Percentiles rank a stretch among this genome's conserved stretches.
These are phyloP conservation scores for Hylodesmum podocarpum DNA, from an alignment of 306 rosid genomes.

Conservation along the genomic window DNA sequence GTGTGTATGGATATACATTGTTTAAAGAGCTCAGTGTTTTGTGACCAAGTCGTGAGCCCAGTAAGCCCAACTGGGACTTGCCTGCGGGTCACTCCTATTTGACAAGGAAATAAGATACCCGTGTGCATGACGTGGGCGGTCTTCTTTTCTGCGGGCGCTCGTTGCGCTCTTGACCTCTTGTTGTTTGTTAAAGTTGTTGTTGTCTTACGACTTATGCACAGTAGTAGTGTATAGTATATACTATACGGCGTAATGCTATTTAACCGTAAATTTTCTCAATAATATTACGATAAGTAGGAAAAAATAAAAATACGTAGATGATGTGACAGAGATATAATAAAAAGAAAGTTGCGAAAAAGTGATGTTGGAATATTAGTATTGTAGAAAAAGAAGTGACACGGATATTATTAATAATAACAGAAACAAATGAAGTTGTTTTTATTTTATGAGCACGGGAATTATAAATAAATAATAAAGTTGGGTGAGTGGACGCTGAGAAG, in stretches of 20 bases:
- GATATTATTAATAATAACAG: neutral
- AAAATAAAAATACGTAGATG: no score
- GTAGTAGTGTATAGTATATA: neutral
- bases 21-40: neutral
- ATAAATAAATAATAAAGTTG: neutral
- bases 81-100: neutral
- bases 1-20: neutral
- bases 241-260: neutral
- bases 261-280: no score
- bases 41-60: neutral
- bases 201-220: no score
- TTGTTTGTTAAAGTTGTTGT: neutral
- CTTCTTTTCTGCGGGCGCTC: constrained; percentile 4
- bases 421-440: neutral
- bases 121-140: neutral
- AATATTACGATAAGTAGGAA: no score
- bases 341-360: neutral
- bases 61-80: neutral
- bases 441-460: neutral
- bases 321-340: no score
- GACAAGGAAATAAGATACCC: neutral
- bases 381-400: neutral
- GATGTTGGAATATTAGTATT: neutral
- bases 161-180: no score
- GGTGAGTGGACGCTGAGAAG: neutral